Evolutionary conservation across 345 rosid genomes (phyloP).

Genomic region (Hibiscus mutabilis): DNA sequence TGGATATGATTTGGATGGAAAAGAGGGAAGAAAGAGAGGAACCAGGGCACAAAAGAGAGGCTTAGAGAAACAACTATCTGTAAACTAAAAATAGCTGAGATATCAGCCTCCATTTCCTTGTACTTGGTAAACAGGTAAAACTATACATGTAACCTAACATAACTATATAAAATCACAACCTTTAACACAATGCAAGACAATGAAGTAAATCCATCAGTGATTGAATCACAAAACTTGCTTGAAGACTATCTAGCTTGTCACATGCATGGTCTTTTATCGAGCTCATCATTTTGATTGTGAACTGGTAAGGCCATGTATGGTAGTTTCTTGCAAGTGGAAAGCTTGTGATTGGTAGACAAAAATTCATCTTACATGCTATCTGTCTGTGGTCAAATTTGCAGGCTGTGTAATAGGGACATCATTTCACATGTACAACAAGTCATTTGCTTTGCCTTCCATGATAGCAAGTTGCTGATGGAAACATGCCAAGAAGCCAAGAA

Average conservation of each 20-base stretch:
- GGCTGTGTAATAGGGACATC: conserved; percentile 94
- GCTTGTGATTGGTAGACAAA: not conserved
- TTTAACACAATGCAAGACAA: not conserved
- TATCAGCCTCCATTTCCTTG: not conserved
- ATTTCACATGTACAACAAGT: conserved; percentile 95
- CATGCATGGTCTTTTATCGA: not conserved
- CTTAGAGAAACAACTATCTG: not conserved
- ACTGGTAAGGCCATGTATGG: not conserved
- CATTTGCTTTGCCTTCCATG: conserved; percentile 94
- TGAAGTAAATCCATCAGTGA: not conserved
- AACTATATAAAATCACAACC: not conserved
- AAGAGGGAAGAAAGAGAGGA: not conserved
- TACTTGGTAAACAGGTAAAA: not conserved
- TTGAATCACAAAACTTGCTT: not conserved
- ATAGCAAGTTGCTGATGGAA: conserved; percentile 85
- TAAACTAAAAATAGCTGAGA: not conserved
- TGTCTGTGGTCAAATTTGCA: conserved; percentile 29
- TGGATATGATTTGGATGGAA: not conserved
- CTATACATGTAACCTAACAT: not conserved
- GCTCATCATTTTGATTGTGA: not conserved
- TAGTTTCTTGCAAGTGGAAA: not conserved
- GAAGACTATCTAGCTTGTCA: not conserved
- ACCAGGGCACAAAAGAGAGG: not conserved
- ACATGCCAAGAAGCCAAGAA: conserved; percentile 96
- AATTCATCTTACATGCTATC: not conserved